Base-by-base conservation (phyloP, 2,329 filamentous ascomycete genomes). In the Phyllosticta citribraziliensis region DNA sequence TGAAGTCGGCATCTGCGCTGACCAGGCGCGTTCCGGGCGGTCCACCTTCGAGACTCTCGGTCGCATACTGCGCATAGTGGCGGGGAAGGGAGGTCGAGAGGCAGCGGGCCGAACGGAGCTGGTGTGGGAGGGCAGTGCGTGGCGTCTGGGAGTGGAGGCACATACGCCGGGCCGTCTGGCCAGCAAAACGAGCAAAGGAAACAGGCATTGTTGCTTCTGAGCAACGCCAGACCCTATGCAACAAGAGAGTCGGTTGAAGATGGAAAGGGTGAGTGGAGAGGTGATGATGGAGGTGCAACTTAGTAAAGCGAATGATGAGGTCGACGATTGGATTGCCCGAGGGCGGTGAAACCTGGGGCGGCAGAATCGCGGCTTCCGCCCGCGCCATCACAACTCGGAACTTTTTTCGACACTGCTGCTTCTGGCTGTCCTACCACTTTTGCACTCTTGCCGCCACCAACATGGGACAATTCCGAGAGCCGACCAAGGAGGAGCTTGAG, bases 131-230 rank as follows among this genome's bases (percentile, higher is more conserved):
- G 66, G 65, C 68, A 68, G 69, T 66, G 73, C 71, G 68, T 72
- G 67, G 73, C 70, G 70, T 65, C 73, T 77, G 79, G 72, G 80
- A 78, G 73, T 79, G 80, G 67, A 85, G 76, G 72, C 81, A 85
- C 69, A 88, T 78, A 69, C 86, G 85, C 78, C 84, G 86, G 76
- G 86, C 86, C 75, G 84, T 81, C 76, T 81, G 83, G 81, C 85
- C 82, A 75, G 86, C 87, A 73, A 91, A 81, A 76, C 88, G 85
- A 77, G 84, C 84, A 73, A 91, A 79, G 69, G 85, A 81, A 66
- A 81, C 82, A 75, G 87, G 82, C 88, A 91, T 91, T 77, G 75
- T 79, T 73, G 67, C 62, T 65, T 63, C 66, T 35, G 56, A 68
- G 66, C 67, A 69, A 62, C 50, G 60, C 60, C 60, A 52, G 60